These are phyloP conservation scores for Entoloma clypeatum DNA, from an alignment of 1,284 basidiomycete genomes.

Conservation along the genomic window DNA sequence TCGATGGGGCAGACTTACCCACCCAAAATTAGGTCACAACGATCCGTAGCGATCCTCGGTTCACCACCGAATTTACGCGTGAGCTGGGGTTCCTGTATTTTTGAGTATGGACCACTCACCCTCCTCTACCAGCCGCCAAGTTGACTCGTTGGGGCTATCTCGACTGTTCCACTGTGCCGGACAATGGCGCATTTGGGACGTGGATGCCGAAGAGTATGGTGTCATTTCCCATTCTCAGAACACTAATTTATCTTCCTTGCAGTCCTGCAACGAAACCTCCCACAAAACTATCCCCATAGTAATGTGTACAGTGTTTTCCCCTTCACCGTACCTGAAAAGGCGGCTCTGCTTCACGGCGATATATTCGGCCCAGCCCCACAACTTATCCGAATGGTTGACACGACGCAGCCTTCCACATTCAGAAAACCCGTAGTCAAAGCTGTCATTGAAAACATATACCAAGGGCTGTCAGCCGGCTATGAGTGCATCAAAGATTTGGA, in stretches of 20 bases:
- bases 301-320: constrained; percentile 24
- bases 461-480: constrained; percentile 26
- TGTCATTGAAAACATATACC: constrained; percentile 19
- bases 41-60: constrained; percentile 19
- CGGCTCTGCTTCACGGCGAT: constrained; percentile 7
- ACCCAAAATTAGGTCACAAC: constrained; percentile 14
- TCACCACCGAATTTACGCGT: constrained; percentile 19
- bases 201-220: constrained; percentile 19
- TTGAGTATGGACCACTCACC: not conserved
- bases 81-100: not conserved
- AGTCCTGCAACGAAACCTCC: constrained; percentile 23
- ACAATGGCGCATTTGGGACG: constrained; percentile 16
- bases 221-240: not conserved
- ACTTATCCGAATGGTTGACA: constrained; percentile 12
- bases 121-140: constrained; percentile 8
- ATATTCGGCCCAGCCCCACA: constrained; percentile 12
- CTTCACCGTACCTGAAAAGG: constrained; percentile 14
- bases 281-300: constrained; percentile 20
- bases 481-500: constrained; percentile 22
- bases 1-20: not conserved
- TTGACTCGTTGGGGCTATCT: constrained; percentile 21
- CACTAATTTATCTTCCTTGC: not conserved
- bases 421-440: constrained; percentile 28
- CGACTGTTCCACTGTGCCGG: constrained; percentile 10
- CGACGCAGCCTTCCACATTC: constrained; percentile 29